Percentiles rank a stretch among this genome's conserved stretches.
phyloP scores from a whole-genome alignment of 2,329 filamentous ascomycete genomes.

The Diaporthe sp. region DNA sequence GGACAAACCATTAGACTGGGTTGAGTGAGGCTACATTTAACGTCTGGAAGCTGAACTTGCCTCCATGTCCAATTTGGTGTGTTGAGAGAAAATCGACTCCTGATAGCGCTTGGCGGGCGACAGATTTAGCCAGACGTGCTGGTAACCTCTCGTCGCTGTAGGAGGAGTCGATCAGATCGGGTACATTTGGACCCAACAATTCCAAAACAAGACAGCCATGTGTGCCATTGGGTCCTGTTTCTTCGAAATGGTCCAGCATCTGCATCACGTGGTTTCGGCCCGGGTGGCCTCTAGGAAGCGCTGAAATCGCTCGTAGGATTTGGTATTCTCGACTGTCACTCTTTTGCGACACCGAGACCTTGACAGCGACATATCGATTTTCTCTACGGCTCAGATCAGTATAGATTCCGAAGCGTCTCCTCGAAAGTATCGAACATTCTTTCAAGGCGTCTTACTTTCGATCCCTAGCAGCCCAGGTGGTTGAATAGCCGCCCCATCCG shows the following conservation, averaged over 20 bases:
- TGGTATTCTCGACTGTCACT: not conserved
- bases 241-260: conserved; percentile 2
- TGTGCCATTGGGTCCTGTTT: not conserved
- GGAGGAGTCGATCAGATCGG: not conserved
- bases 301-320: not conserved
- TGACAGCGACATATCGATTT: conserved; percentile 1
- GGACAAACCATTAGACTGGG: not conserved
- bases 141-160: conserved; percentile 2
- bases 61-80: conserved; percentile 10
- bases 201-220: conserved; percentile 7
- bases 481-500: conserved; percentile 7
- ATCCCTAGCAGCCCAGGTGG: conserved; percentile 14
- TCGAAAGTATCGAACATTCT: not conserved
- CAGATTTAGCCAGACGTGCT: not conserved
- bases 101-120: not conserved
- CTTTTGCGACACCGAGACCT: not conserved
- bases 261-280: not conserved
- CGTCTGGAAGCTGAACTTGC: not conserved
- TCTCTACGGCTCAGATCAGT: not conserved
- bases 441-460: not conserved
- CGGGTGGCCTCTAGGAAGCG: not conserved
- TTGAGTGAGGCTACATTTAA: not conserved
- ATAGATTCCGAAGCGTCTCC: not conserved
- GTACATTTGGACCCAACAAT: not conserved
- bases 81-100: not conserved